These are phyloP conservation scores for Picochlorum sp. DNA, from an alignment of 139 green algal genomes.

Conservation along the genomic window DNA sequence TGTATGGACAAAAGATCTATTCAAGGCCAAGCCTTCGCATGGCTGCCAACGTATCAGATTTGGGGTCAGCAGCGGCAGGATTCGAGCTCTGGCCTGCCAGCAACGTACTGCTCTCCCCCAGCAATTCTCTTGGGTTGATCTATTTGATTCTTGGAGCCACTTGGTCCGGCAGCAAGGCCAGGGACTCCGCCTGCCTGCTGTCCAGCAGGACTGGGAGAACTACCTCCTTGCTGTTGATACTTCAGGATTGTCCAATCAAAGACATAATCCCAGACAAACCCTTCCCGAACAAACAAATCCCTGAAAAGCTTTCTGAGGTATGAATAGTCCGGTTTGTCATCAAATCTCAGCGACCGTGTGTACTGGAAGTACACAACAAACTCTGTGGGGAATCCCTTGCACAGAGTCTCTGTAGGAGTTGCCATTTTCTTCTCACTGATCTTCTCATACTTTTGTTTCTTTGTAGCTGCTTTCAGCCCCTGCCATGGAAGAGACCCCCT, in stretches of 20 bases:
- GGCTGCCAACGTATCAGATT: slow-evolving; percentile 22
- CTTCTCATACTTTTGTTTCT: slow-evolving; percentile 99
- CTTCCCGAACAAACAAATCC: slow-evolving; percentile 96
- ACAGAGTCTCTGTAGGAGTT: slow-evolving; percentile 94
- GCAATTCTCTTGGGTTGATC: not conserved
- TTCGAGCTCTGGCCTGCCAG: not conserved
- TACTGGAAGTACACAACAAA: slow-evolving; percentile 98
- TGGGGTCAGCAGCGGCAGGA: not conserved
- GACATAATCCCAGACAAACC: slow-evolving; percentile 99
- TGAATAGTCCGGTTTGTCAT: slow-evolving; percentile 99
- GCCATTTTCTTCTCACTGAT: slow-evolving; percentile 99
- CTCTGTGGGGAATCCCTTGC: slow-evolving; percentile 94
- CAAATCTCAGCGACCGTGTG: slow-evolving; percentile 91
- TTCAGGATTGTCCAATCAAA: slow-evolving; percentile 99
- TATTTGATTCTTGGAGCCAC: not conserved
- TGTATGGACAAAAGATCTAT: slow-evolving; percentile 11
- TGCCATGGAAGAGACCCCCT: slow-evolving; percentile 94
- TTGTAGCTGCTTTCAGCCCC: slow-evolving; percentile 93
- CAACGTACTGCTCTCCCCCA: not conserved
- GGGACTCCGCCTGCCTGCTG: not conserved
- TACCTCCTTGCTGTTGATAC: slow-evolving; percentile 60
- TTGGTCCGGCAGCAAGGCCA: not conserved
- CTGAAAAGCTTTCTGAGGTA: slow-evolving; percentile 98
- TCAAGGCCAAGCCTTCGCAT: slow-evolving; percentile 26
- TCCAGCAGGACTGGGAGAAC: slow-evolving; percentile 1